Percentiles rank a stretch among this genome's conserved stretches.
Conservation (phyloP, 148 eudicot genomes). For the Beta vulgaris region DNA sequence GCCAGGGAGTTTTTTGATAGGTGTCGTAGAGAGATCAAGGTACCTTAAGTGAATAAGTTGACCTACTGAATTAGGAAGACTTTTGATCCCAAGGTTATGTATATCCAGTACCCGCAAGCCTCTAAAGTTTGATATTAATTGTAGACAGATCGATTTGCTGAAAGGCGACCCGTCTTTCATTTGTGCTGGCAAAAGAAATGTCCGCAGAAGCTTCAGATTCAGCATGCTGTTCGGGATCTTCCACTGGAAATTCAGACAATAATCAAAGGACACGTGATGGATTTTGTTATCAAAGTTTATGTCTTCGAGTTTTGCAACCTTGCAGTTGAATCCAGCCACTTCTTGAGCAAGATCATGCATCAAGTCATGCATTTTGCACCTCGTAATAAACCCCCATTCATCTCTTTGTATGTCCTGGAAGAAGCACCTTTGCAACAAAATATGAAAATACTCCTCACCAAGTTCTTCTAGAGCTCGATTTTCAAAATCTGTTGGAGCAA, state of each 20-base stretch:
- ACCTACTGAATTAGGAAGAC: slow-evolving; percentile 24
- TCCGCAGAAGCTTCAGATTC: slow-evolving; percentile 12
- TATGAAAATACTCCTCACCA: slow-evolving; percentile 8
- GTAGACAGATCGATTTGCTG: neutral
- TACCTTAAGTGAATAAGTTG: slow-evolving; percentile 25
- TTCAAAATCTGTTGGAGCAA: neutral
- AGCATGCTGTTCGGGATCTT: neutral
- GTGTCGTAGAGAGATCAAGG: slow-evolving; percentile 21
- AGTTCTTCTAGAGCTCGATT: neutral
- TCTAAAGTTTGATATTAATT: slow-evolving; percentile 3
- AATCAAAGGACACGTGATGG: slow-evolving; percentile 1
- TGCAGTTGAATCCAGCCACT: slow-evolving; percentile 9
- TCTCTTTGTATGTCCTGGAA: slow-evolving; percentile 9
- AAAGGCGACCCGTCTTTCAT: neutral
- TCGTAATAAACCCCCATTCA: slow-evolving; percentile 5
- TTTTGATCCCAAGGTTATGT: neutral
- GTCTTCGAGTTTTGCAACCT: neutral
- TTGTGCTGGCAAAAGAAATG: slow-evolving; percentile 16
- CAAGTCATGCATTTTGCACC: slow-evolving; percentile 31
- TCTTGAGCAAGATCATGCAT: slow-evolving; percentile 30
- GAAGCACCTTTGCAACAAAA: slow-evolving; percentile 24
- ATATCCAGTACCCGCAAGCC: slow-evolving; percentile 25
- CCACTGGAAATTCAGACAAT: neutral
- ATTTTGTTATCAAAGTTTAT: neutral
- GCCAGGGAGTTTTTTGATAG: slow-evolving; percentile 13